Evolutionary conservation across 164 flowering plant genomes (phyloP).

Genomic region (Tetracentron sinense): DNA sequence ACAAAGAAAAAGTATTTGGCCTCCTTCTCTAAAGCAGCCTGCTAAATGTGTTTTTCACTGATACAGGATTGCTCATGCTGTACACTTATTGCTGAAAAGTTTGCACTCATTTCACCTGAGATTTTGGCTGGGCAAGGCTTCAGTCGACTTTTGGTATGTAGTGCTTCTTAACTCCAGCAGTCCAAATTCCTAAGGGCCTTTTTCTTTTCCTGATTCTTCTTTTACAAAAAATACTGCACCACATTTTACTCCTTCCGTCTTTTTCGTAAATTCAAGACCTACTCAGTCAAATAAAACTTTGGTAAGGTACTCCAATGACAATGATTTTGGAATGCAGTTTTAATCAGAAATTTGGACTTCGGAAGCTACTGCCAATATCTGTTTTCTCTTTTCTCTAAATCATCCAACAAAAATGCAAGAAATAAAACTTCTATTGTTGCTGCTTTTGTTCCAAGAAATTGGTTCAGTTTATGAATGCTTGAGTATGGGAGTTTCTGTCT

Average conservation of each 20-base stretch:
- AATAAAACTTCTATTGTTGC: too few species aligned
- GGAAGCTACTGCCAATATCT: not conserved
- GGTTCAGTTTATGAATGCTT: too few species aligned
- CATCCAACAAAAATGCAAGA: too few species aligned
- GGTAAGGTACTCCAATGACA: too few species aligned
- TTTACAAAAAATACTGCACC: not conserved
- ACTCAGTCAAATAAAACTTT: too few species aligned
- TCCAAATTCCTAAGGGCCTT: not conserved
- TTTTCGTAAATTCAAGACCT: too few species aligned
- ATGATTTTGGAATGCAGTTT: too few species aligned
- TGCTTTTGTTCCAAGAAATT: too few species aligned
- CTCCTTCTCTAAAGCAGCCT: not conserved
- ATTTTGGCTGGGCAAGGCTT: conserved; percentile 55
- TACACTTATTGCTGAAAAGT: conserved; percentile 61
- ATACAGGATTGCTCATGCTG: conserved; percentile 56
- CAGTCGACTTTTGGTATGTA: conserved; percentile 60
- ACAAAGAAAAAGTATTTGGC: too few species aligned
- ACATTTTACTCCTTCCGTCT: too few species aligned
- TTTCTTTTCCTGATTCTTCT: not conserved
- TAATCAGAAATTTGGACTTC: too few species aligned
- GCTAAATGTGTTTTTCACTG: not conserved
- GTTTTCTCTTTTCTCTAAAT: not conserved
- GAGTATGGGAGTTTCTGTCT: too few species aligned
- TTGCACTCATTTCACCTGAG: conserved; percentile 44
- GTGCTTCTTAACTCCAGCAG: not conserved